Base-by-base conservation (phyloP, 2,329 filamentous ascomycete species). In the Ceratocystis destructans region DNA sequence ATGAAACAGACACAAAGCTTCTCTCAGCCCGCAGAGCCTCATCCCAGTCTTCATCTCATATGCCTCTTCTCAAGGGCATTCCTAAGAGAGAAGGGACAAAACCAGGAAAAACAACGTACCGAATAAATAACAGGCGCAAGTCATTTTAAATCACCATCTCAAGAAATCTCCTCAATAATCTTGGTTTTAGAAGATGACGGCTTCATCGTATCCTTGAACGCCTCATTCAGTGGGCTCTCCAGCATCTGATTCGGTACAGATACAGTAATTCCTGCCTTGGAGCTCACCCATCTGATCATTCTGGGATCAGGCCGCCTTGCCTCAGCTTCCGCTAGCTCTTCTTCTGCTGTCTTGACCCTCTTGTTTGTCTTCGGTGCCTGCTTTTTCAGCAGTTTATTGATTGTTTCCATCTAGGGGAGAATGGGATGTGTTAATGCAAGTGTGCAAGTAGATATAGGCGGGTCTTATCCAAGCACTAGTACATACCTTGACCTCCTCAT, bases 351-450 rank as follows among this genome's bases (percentile, higher is more conserved):
- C 57, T 73, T 79, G 41, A 74, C 79, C 70, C 82, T 83, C 69
- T 79, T 78, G 70, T 82, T 87, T 66, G 83, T 84, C 75, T 93
- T 92, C 28, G 89, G 87, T 0, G 89, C 88, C 74, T 92, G 89
- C 73, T 92, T 91, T 75, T 91, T 91, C 64, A 94, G 83, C 1
- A 94, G 84, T 72, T 92, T 91, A 79, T 94, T 92, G 81, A 94
- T 93, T 0, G 89, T 94, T 79, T 93, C 89, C 83, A 90, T 89
- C 88, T 92, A 22, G 28, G 15, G 12, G 63, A 33, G 28, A 8
- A 45, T 37, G 12, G 45, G 7, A 7, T 20, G 7, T 33, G 61
- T 68, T 66, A 66, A 55, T 25, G 31, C n/a, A 20, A 17, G 4
- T 59, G 25, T 37, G 12, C 7, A n/a, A 37, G 12, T 37, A 33